Conservation (phyloP, 495 filamentous ascomycete genomes). For the Cercophora samala region DNA sequence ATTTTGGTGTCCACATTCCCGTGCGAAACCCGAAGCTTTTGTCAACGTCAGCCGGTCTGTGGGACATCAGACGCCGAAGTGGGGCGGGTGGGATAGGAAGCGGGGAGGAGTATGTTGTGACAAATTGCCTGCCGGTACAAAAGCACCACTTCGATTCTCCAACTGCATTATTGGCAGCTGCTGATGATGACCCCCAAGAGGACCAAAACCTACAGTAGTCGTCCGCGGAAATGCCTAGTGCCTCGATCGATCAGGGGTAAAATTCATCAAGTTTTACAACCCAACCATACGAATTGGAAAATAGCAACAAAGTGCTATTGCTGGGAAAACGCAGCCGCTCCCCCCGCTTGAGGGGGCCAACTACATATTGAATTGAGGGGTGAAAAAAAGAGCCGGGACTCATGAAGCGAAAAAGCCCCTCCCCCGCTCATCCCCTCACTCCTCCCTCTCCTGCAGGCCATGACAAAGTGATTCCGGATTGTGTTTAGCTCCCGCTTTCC, state of each 20-base stretch:
- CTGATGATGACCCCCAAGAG: neutral
- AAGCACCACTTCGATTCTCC: too few relatives aligned
- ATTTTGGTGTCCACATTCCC: neutral
- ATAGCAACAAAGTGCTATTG: neutral
- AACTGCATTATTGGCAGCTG: neutral
- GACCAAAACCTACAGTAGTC: neutral
- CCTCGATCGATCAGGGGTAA: slow-evolving; percentile 14
- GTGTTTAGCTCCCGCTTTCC: slow-evolving; percentile 19
- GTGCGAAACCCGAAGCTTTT: neutral
- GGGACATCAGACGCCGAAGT: slow-evolving; percentile 5
- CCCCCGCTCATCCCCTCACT: neutral
- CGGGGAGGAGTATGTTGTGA: neutral
- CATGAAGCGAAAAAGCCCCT: neutral
- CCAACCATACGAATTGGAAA: neutral
- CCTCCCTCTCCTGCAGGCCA: slow-evolving; percentile 12
- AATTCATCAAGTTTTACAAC: neutral
- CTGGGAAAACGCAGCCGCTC: neutral
- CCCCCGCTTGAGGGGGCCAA: neutral
- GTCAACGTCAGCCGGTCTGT: neutral
- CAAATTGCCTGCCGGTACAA: slow-evolving; percentile 1
- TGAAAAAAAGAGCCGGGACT: neutral
- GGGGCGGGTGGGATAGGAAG: neutral
- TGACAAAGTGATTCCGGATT: slow-evolving; percentile 24
- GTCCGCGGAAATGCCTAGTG: slow-evolving; percentile 1
- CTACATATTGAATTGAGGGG: neutral